Evolutionary conservation across 1,139 yeast genomes (phyloP).

Genomic region (Saccharomyces hybrid): DNA sequence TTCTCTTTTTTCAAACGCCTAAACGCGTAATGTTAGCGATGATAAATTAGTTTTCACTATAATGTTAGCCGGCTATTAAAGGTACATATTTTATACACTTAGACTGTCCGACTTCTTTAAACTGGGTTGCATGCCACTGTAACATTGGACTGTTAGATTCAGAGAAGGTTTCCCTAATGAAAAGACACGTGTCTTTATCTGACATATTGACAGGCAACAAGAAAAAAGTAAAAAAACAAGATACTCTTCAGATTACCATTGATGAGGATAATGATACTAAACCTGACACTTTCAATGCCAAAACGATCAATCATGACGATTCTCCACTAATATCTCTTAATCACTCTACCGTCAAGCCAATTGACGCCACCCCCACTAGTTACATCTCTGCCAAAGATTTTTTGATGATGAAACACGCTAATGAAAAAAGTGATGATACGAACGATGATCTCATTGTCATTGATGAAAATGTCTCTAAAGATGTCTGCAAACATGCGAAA

Average conservation of each 20-base stretch:
- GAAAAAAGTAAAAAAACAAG: background rate
- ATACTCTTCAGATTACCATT: background rate
- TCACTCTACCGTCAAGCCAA: background rate
- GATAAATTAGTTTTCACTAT: background rate
- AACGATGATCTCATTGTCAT: background rate
- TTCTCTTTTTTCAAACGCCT: background rate
- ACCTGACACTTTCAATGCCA: background rate
- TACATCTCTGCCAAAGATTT: background rate
- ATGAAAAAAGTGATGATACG: background rate
- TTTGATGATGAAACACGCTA: background rate
- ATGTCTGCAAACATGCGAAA: background rate
- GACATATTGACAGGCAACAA: conserved; percentile 4
- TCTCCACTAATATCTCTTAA: background rate
- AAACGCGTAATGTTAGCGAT: background rate
- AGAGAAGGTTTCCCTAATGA: conserved; percentile 1
- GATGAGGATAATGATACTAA: background rate
- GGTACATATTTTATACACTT: background rate
- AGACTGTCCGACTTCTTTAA: background rate
- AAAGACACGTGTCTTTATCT: conserved; percentile 4
- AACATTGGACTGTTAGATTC: background rate
- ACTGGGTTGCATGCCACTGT: background rate
- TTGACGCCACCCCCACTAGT: background rate
- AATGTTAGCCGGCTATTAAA: background rate
- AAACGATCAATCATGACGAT: background rate
- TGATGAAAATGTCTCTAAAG: background rate